phyloP scores from a whole-genome alignment of 306 rosid species.

The Cucumis hystrix region DNA sequence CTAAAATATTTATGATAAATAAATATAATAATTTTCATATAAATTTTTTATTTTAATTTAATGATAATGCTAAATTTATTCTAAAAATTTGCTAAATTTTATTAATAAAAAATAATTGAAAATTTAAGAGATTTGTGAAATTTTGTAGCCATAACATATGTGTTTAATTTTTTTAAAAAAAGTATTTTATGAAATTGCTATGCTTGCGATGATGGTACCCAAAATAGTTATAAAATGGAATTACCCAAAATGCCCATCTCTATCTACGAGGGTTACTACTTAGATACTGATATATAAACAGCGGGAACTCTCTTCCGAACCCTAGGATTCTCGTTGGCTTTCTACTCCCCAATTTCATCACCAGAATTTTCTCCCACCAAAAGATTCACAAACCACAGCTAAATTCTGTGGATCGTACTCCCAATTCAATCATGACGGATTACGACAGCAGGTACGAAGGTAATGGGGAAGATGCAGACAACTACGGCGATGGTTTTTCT shows the following conservation, averaged over 20 bases:
- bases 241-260: neutral
- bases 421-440: slow-evolving; percentile 39
- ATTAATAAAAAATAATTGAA: too few relatives aligned
- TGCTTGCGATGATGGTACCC: neutral
- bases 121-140: too few relatives aligned
- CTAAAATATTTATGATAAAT: too few relatives aligned
- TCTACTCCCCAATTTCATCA: neutral
- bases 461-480: slow-evolving; percentile 46
- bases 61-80: too few relatives aligned
- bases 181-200: too few relatives aligned
- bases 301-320: neutral
- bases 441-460: slow-evolving; percentile 68
- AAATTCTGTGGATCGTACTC: neutral
- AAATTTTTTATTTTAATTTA: too few relatives aligned
- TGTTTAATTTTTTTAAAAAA: too few relatives aligned
- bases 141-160: too few relatives aligned
- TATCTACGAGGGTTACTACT: neutral
- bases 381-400: neutral
- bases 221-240: neutral
- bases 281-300: neutral
- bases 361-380: neutral
- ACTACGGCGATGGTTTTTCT: slow-evolving; percentile 37
- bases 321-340: slow-evolving; percentile 1
- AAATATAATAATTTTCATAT: too few relatives aligned
- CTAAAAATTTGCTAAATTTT: too few relatives aligned